These are phyloP conservation scores for Paragyromitra xinjiangensis DNA, from an alignment of 495 filamentous ascomycete species.

Conservation along the genomic window DNA sequence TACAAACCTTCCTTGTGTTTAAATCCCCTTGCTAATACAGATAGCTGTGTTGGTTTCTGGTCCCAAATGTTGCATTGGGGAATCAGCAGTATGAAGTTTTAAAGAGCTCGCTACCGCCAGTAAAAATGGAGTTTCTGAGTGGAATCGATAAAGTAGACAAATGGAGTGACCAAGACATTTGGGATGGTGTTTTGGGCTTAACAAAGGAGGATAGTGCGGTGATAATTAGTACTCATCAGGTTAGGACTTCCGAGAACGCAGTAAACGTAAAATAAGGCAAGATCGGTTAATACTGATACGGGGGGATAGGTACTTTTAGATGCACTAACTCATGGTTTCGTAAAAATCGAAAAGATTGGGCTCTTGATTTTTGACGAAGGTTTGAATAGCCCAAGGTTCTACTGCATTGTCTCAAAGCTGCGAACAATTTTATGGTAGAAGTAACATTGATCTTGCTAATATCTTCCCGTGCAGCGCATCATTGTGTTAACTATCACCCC, in stretches of 20 bases:
- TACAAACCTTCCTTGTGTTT: neutral
- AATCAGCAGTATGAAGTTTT: conserved; percentile 76
- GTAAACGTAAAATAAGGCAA: neutral
- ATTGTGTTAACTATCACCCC: conserved; percentile 71
- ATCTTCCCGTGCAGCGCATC: conserved; percentile 67
- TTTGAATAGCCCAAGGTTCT: conserved; percentile 57
- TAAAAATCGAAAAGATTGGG: conserved; percentile 70
- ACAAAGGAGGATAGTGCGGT: conserved; percentile 26
- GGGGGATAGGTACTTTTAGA: conserved; percentile 70
- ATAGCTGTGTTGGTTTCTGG: conserved; percentile 87
- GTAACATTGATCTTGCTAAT: conserved; percentile 59
- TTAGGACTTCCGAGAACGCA: conserved; percentile 1
- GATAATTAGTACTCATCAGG: conserved; percentile 56
- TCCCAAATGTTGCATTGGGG: conserved; percentile 78
- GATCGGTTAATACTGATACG: conserved; percentile 14
- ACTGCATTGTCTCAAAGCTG: neutral
- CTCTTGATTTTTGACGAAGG: conserved; percentile 93
- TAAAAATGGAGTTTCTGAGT: conserved; percentile 70
- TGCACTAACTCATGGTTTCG: conserved; percentile 81
- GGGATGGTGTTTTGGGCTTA: conserved; percentile 72
- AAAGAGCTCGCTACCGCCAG: conserved; percentile 67
- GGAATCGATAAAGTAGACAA: conserved; percentile 73
- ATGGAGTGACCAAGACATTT: conserved; percentile 76
- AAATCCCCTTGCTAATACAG: conserved; percentile 19
- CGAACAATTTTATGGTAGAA: conserved; percentile 4